Conservation (phyloP, 1,139 yeast species). For the Lodderomyces jiufengensis region DNA sequence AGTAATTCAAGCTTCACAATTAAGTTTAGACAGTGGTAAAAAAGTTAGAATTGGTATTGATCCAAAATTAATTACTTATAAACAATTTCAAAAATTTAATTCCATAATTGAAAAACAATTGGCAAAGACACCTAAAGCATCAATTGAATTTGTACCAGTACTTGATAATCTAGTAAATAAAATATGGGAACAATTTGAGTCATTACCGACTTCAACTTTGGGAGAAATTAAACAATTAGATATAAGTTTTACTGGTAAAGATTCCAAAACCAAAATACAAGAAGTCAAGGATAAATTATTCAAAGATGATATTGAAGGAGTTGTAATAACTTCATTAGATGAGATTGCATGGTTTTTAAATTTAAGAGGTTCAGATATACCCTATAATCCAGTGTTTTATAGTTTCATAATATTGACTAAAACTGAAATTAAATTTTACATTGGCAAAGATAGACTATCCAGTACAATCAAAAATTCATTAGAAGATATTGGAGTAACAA, state of each 20-base stretch:
- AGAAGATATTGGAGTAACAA: slow-evolving; percentile 35
- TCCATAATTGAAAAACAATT: slow-evolving; percentile 20
- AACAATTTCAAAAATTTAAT: slow-evolving; percentile 27
- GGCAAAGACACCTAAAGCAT: slow-evolving; percentile 25
- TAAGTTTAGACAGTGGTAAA: slow-evolving; percentile 39
- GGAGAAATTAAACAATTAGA: slow-evolving; percentile 46
- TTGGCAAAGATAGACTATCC: slow-evolving; percentile 28
- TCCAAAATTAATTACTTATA: slow-evolving; percentile 65
- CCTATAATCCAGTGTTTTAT: slow-evolving; percentile 88
- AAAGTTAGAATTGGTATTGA: slow-evolving; percentile 45
- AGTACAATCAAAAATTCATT: slow-evolving; percentile 32
- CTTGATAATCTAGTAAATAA: slow-evolving; percentile 67
- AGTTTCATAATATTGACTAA: slow-evolving; percentile 66
- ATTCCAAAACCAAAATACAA: slow-evolving; percentile 40
- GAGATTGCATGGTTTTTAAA: slow-evolving; percentile 93
- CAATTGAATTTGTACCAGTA: slow-evolving; percentile 60
- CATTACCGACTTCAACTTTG: slow-evolving; percentile 39
- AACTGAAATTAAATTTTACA: slow-evolving; percentile 51
- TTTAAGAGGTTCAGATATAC: slow-evolving; percentile 74
- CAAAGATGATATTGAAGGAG: slow-evolving; percentile 37
- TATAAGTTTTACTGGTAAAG: slow-evolving; percentile 47
- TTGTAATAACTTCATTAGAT: slow-evolving; percentile 70
- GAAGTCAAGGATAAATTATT: slow-evolving; percentile 43
- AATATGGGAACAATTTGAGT: slow-evolving; percentile 63
- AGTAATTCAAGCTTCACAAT: slow-evolving; percentile 56